A percentile compares a stretch with the other conserved stretches of the same genome.
These are phyloP conservation scores for Nicotiana benthamiana DNA, from an alignment of 257 asterid genomes.

Conservation along the genomic window DNA sequence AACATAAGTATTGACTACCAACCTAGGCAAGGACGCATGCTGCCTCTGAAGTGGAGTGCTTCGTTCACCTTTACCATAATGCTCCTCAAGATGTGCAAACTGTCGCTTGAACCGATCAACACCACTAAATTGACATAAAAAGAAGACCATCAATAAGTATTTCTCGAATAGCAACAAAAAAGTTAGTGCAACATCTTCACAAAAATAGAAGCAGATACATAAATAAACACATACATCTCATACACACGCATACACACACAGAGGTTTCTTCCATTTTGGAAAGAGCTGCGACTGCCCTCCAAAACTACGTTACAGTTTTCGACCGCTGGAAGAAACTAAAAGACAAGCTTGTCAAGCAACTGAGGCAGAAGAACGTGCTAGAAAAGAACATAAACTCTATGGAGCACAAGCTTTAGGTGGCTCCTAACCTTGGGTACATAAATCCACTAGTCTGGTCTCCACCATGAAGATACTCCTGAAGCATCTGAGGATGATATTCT, in stretches of 20 bases:
- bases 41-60: constrained; percentile 69
- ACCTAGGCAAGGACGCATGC: constrained; percentile 93
- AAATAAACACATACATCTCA: background rate
- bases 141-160: constrained; percentile 3
- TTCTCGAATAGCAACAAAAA: constrained; percentile 7
- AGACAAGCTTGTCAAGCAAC: background rate
- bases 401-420: background rate
- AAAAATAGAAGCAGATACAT: background rate
- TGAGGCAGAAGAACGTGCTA: background rate
- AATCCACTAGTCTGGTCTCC: constrained; percentile 96
- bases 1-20: constrained; percentile 10
- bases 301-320: background rate
- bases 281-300: background rate
- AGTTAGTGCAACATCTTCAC: background rate
- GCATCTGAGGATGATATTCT: constrained; percentile 98
- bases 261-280: constrained; percentile 2
- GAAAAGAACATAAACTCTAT: background rate
- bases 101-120: constrained; percentile 94
- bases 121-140: constrained; percentile 45
- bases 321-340: background rate
- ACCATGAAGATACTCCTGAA: constrained; percentile 76
- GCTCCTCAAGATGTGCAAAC: constrained; percentile 95
- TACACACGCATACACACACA: background rate
- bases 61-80: constrained; percentile 73
- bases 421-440: constrained; percentile 90